Percentiles rank a stretch among this genome's conserved stretches.
Evolutionary conservation across 2,329 filamentous ascomycete genomes (phyloP).

Genomic region (Chaetomiaceae sp.): DNA sequence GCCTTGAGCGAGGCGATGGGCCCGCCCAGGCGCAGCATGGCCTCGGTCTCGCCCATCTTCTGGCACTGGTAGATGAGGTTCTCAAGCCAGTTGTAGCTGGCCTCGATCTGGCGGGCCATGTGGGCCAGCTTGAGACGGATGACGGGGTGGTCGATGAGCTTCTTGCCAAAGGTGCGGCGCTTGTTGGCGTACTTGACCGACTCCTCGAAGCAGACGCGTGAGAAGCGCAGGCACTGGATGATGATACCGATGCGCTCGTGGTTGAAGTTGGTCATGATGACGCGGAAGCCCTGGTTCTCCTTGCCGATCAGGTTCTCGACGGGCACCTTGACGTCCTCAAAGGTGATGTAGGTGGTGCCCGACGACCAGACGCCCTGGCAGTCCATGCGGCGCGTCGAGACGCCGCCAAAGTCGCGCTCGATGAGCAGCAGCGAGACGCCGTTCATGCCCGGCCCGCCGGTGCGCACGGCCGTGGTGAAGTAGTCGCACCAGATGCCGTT

Average conservation of each 20-base stretch:
- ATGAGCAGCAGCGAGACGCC: conserved; percentile 88
- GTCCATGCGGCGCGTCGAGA: conserved; percentile 93
- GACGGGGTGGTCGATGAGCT: conserved; percentile 92
- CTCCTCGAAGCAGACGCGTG: conserved; percentile 95
- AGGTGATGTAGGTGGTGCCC: conserved; percentile 95
- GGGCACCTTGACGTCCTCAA: conserved; percentile 98
- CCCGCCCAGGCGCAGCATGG: conserved; percentile 91
- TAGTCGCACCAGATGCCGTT: conserved; percentile 97
- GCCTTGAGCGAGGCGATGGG: conserved; percentile 93
- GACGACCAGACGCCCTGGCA: conserved; percentile 96
- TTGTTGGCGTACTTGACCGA: conserved; percentile 96
- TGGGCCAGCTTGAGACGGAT: conserved; percentile 97
- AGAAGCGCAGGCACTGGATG: conserved; percentile 94
- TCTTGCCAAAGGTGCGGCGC: conserved; percentile 93
- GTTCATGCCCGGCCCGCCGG: conserved; percentile 84
- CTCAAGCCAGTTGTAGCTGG: conserved; percentile 95
- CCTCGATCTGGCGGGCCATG: conserved; percentile 97
- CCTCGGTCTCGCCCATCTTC: conserved; percentile 89
- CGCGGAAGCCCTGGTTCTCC: conserved; percentile 96
- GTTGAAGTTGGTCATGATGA: conserved; percentile 99
- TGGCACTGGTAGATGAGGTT: conserved; percentile 90
- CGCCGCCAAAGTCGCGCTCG: conserved; percentile 77
- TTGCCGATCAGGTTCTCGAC: conserved; percentile 99
- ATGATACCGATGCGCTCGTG: conserved; percentile 98
- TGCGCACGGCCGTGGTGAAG: conserved; percentile 94